Base-by-base conservation (phyloP, 768 basidiomycete species). In the Rubroboletus pulcherrimus region DNA sequence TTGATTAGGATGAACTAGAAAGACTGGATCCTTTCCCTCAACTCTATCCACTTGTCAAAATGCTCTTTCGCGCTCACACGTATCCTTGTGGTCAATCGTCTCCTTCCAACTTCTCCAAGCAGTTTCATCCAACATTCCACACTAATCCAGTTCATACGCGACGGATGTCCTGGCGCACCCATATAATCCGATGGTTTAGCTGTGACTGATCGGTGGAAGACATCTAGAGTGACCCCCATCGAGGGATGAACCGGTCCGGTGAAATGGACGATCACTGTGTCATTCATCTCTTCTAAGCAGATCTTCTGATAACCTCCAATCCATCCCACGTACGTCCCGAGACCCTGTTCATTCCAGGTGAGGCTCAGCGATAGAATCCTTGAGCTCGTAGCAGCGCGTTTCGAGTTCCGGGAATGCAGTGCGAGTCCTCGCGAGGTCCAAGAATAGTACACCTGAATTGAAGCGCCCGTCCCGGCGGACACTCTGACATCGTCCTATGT, bases 141-240 rank as follows among this genome's bases (percentile, higher is more conserved):
- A 4, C 81, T 81, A 83, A 43, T 76, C 76, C 7, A 61, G 57
- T 15, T 65, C 62, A 56, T 72, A 81, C 21, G 21, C 21, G 21
- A 21, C 0, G 81, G 80, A 57, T 83, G 76, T 6, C 75, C 76
- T n/a, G 78, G 80, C 3, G 5, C 26, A 26, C 26, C 26, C 26
- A 4, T 26, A 26, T 5, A 26, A 26, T 26, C 26, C 26, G 5
- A 26, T 26, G 26, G 26, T 26, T 26, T 83, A 3, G 78, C 71
- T 1, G 35, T 37, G 26, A 7, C 26, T n/a, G 48, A 17, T n/a
- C 26, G 17, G 11, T 12, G 47, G 24, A 14, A 10, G 34, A 24
- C 26, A 24, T 39, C 49, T n/a, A n/a, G 49, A 42, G 30, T 29
- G 8, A 2, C 29, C 17, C 9, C 44, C 37, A 29, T n/a, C 12